A percentile compares a stretch with the other conserved stretches of the same genome.
These are phyloP conservation scores for Aspergillus homomorphus DNA, from an alignment of 495 filamentous ascomycete genomes.

Conservation along the genomic window DNA sequence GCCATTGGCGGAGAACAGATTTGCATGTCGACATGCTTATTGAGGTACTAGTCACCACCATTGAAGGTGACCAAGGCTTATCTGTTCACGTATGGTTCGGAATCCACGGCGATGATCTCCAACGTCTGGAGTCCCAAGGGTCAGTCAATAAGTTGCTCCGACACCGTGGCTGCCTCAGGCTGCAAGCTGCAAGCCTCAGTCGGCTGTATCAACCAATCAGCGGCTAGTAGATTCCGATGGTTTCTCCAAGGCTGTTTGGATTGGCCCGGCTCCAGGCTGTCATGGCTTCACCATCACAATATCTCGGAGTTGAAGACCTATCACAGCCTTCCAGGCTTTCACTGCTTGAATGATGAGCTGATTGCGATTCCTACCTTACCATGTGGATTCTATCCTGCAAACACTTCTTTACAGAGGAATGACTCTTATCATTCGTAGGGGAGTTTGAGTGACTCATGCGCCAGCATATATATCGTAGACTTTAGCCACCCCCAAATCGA, in stretches of 20 bases:
- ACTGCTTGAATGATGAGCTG: background rate
- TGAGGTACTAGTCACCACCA: constrained; percentile 1
- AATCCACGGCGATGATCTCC: background rate
- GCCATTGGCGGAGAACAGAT: constrained; percentile 37
- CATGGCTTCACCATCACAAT: background rate
- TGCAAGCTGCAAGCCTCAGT: background rate
- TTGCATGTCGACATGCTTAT: constrained; percentile 41
- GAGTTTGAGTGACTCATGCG: too few species aligned
- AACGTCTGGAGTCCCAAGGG: constrained; percentile 4
- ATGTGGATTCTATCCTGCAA: too few species aligned
- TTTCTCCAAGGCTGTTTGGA: constrained; percentile 11
- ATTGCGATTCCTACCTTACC: too few species aligned
- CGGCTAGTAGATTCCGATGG: constrained; percentile 11
- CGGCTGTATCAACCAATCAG: constrained; percentile 38
- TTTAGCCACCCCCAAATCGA: too few species aligned
- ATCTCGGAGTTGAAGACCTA: constrained; percentile 6
- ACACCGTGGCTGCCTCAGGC: constrained; percentile 12
- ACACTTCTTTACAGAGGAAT: too few species aligned
- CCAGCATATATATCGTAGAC: too few species aligned
- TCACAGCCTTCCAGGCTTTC: background rate
- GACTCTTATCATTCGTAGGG: too few species aligned
- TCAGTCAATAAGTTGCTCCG: too few species aligned
- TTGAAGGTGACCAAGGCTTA: constrained; percentile 10
- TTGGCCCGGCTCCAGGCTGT: too few species aligned
- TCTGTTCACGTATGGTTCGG: constrained; percentile 10